Evolutionary conservation across 208 protist genomes (phyloP).

Genomic region (Angomonas deanei): DNA sequence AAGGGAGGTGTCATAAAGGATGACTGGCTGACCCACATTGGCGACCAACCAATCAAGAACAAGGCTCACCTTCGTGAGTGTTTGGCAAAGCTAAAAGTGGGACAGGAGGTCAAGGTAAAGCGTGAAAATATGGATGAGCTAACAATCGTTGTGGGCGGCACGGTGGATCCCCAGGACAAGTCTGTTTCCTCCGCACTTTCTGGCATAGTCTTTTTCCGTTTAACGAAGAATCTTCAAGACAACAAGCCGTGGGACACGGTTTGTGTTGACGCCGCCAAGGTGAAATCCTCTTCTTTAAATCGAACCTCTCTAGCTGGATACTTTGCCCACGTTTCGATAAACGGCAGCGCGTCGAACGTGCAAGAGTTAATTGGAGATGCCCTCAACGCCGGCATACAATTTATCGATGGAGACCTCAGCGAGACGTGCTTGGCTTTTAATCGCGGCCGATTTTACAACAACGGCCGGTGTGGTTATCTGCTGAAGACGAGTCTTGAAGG

Average conservation of each 20-base stretch:
- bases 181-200: constrained; percentile 51
- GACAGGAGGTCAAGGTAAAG: constrained; percentile 78
- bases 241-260: constrained; percentile 66
- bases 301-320: constrained; percentile 46
- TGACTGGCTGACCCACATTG: constrained; percentile 88
- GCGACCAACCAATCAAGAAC: constrained; percentile 56
- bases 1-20: constrained; percentile 79
- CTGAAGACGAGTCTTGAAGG: constrained; percentile 56
- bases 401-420: constrained; percentile 61
- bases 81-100: constrained; percentile 53
- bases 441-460: constrained; percentile 74
- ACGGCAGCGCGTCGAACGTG: constrained; percentile 9
- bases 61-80: constrained; percentile 75
- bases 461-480: constrained; percentile 80
- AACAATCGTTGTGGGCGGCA: constrained; percentile 78
- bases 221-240: constrained; percentile 18
- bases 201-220: constrained; percentile 77
- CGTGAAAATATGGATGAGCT: constrained; percentile 83
- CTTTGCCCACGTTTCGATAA: constrained; percentile 60
- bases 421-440: constrained; percentile 42
- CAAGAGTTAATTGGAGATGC: constrained; percentile 35
- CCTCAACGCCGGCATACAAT: constrained; percentile 55
- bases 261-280: constrained; percentile 17
- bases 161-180: constrained; percentile 57
- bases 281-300: constrained; percentile 17